A percentile compares a stretch with the other conserved stretches of the same genome.
Evolutionary conservation across 306 rosid species (phyloP).

Genomic region (Cicer pinnatifidum): DNA sequence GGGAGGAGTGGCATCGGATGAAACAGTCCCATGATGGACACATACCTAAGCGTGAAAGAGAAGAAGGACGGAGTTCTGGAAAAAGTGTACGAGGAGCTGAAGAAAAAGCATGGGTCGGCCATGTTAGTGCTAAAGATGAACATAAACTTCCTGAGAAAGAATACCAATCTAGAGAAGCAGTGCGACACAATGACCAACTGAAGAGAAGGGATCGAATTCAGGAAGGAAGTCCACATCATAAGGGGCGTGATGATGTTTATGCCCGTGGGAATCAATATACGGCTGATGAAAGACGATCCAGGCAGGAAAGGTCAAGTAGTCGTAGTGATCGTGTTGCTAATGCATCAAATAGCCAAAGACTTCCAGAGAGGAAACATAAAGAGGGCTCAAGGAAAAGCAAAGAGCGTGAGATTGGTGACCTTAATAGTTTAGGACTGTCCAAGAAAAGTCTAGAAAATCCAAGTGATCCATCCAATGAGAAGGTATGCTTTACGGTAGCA

Average conservation of each 20-base stretch:
- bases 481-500: conserved; percentile 69
- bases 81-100: conserved; percentile 79
- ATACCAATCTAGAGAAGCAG: conserved; percentile 65
- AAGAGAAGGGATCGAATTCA: conserved; percentile 80
- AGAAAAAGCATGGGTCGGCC: conserved; percentile 83
- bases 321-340: conserved; percentile 71
- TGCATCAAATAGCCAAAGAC: conserved; percentile 69
- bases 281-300: conserved; percentile 75
- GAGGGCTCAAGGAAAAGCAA: conserved; percentile 77
- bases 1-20: conserved; percentile 84
- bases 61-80: conserved; percentile 71
- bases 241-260: conserved; percentile 75
- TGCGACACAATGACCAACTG: conserved; percentile 70
- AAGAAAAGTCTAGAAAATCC: conserved; percentile 78
- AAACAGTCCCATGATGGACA: conserved; percentile 84
- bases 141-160: conserved; percentile 77
- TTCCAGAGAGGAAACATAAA: conserved; percentile 70
- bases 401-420: conserved; percentile 66
- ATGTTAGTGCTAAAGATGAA: conserved; percentile 71
- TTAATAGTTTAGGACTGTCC: conserved; percentile 56
- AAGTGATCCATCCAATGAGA: conserved; percentile 68
- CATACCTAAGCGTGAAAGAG: conserved; percentile 77
- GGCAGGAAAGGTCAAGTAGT: conserved; percentile 78
- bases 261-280: conserved; percentile 66
- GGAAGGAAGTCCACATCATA: conserved; percentile 69